These are phyloP conservation scores for Trichoderma sp. DNA, from an alignment of 2,329 filamentous ascomycete species.

Conservation along the genomic window DNA sequence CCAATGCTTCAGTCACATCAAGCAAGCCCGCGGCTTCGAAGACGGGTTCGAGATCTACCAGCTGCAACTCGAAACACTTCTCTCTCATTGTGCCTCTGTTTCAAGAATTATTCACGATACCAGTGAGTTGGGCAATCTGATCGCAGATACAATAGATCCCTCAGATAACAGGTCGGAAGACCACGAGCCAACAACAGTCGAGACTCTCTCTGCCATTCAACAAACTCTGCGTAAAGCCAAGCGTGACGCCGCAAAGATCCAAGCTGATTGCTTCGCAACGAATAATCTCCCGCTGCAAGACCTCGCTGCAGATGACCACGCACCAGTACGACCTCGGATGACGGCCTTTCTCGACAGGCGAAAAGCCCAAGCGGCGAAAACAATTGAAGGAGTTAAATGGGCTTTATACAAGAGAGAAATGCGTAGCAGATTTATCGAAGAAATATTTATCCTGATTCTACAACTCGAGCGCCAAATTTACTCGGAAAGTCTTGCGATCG, in stretches of 20 bases:
- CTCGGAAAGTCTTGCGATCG: not conserved
- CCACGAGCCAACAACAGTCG: not conserved
- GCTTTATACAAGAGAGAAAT: not conserved
- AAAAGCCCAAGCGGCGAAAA: not conserved
- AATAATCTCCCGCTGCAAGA: not conserved
- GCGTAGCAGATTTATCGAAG: not conserved
- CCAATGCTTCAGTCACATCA: not conserved
- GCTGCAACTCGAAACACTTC: not conserved
- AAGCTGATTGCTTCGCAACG: not conserved
- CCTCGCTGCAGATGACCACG: not conserved
- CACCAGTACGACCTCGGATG: not conserved
- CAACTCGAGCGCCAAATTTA: not conserved
- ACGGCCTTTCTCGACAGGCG: not conserved
- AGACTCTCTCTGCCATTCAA: not conserved
- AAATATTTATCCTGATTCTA: not conserved
- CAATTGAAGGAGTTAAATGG: not conserved
- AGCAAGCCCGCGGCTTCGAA: not conserved
- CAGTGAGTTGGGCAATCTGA: not conserved
- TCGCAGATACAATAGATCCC: not conserved
- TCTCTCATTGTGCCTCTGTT: not conserved
- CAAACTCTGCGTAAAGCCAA: not conserved
- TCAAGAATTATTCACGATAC: not conserved
- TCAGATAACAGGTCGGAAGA: not conserved
- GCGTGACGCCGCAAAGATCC: not conserved
- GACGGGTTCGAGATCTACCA: constrained; percentile 4